Evolutionary conservation across 495 filamentous ascomycete genomes (phyloP).

Genomic region (Hypomontagnella monticulosa): DNA sequence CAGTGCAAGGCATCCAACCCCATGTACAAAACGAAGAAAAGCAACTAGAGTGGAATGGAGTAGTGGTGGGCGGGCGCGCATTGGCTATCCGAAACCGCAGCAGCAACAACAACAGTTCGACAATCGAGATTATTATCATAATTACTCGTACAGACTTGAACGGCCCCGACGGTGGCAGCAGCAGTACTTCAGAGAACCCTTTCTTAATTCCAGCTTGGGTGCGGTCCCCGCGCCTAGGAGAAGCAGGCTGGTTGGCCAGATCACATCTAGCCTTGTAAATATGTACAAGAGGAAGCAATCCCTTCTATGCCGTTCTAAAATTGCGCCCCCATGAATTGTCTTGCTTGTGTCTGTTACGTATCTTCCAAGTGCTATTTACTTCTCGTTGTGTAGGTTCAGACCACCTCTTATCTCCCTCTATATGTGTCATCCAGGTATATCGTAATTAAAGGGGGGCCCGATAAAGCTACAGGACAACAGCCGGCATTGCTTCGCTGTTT

Average conservation of each 20-base stretch:
- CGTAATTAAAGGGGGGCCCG: too few relatives aligned
- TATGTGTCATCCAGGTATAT: too few relatives aligned
- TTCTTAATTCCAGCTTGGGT: conserved; percentile 14
- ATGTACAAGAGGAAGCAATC: conserved; percentile 44
- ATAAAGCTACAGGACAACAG: too few relatives aligned
- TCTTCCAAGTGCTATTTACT: not conserved
- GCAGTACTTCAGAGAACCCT: conserved; percentile 5
- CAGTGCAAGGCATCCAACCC: conserved; percentile 29
- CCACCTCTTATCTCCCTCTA: too few relatives aligned
- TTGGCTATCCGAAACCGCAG: conserved; percentile 33
- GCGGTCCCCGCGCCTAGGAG: conserved; percentile 13
- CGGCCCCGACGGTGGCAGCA: conserved; percentile 1
- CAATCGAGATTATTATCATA: conserved; percentile 15
- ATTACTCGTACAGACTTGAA: conserved; percentile 30
- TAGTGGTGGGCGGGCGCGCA: conserved; percentile 24
- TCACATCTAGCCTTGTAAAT: conserved; percentile 44
- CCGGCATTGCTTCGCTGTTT: too few relatives aligned
- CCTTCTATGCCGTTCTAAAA: conserved; percentile 39
- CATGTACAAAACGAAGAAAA: conserved; percentile 34
- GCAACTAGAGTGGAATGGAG: conserved; percentile 38
- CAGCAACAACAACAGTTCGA: conserved; percentile 22
- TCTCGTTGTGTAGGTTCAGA: too few relatives aligned
- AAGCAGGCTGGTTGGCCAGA: conserved; percentile 15
- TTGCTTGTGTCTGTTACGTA: not conserved
- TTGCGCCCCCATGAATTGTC: not conserved